phyloP scores from a whole-genome alignment of 208 protist species.

The Acanthamoeba culbertsoni region DNA sequence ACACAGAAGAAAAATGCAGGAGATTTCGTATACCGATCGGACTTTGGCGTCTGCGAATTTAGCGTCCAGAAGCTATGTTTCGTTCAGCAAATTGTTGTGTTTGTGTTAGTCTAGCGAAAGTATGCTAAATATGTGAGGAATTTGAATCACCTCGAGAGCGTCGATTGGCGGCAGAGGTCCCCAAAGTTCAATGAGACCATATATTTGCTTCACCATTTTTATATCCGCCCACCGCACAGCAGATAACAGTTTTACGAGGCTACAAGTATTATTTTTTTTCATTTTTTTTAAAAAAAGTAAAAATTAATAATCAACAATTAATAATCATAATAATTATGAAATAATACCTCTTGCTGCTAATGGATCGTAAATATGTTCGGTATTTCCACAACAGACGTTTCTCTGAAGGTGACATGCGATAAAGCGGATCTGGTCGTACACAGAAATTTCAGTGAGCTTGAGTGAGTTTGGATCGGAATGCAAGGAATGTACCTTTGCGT shows the following conservation, averaged over 20 bases:
- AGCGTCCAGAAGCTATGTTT: constrained; percentile 74
- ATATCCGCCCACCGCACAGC: constrained; percentile 67
- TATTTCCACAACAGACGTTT: constrained; percentile 45
- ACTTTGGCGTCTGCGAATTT: constrained; percentile 82
- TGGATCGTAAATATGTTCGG: constrained; percentile 10
- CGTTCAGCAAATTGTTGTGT: not conserved
- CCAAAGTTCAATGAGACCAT: constrained; percentile 77
- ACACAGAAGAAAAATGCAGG: not conserved
- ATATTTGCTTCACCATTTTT: constrained; percentile 57
- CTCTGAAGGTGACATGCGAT: not conserved
- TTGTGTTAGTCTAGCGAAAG: not conserved
- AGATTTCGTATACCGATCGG: constrained; percentile 56
- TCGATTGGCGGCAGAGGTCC: constrained; percentile 66
- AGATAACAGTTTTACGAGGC: constrained; percentile 51
- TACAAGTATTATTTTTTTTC: too few relatives aligned
- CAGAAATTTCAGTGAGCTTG: not conserved
- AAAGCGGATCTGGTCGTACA: constrained; percentile 1
- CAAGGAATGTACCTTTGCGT: not conserved
- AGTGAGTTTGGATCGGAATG: not conserved
- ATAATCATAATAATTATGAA: not conserved
- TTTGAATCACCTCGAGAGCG: constrained; percentile 82
- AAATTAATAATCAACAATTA: not conserved
- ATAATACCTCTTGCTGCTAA: constrained; percentile 44
- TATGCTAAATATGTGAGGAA: not conserved
- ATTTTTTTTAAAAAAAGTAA: too few relatives aligned